phyloP scores from a whole-genome alignment of 2,329 filamentous ascomycete genomes.

The Nemania serpens region DNA sequence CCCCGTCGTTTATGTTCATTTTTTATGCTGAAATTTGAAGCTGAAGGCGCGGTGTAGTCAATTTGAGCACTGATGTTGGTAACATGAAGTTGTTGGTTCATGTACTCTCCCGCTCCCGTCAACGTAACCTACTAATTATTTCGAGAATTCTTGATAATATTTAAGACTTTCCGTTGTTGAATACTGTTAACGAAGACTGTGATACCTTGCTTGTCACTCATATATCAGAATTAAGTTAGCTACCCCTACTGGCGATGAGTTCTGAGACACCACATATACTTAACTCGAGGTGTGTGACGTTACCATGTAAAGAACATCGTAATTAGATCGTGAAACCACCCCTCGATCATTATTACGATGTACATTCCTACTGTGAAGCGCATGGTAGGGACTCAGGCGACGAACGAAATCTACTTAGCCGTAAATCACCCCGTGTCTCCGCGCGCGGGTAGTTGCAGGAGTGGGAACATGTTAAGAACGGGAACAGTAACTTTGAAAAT shows the following conservation, averaged over 20 bases:
- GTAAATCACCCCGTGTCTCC: conserved; percentile 26
- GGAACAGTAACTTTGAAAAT: neutral
- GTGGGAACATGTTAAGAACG: neutral
- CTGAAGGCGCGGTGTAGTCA: neutral
- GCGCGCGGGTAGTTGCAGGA: conserved; percentile 29
- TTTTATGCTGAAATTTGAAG: neutral
- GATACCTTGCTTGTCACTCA: too few species aligned
- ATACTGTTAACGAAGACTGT: too few species aligned
- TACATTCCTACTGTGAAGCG: conserved; percentile 16
- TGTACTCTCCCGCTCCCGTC: conserved; percentile 18
- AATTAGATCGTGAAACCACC: neutral
- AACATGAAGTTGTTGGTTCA: neutral
- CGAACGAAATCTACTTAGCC: conserved; percentile 31
- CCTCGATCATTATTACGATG: conserved; percentile 4
- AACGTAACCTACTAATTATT: conserved; percentile 1
- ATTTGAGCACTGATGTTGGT: neutral
- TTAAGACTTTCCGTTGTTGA: neutral
- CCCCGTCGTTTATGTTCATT: too few species aligned
- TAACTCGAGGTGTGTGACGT: neutral
- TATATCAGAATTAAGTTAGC: neutral
- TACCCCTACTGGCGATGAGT: neutral
- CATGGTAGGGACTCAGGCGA: conserved; percentile 20
- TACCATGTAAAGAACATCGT: neutral
- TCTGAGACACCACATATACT: conserved; percentile 5
- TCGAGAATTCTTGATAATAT: neutral